Conservation (phyloP, 352 stramenopile species). For the Pythium volutum region DNA sequence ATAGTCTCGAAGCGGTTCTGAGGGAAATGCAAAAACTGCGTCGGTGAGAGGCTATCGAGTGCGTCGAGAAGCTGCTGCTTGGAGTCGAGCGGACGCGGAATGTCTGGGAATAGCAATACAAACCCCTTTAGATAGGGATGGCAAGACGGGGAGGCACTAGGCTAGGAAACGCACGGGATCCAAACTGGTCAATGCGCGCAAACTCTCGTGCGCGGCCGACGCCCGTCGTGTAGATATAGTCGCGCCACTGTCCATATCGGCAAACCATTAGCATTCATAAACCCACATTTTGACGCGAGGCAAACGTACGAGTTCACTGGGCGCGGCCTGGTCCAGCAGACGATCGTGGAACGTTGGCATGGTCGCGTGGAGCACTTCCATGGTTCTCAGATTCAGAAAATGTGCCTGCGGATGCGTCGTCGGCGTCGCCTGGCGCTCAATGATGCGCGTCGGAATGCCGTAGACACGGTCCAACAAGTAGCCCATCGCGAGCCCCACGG, state of each 20-base stretch:
- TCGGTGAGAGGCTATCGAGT: constrained; percentile 53
- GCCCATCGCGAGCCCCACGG: constrained; percentile 62
- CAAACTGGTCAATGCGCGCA: constrained; percentile 80
- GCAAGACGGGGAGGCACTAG: not conserved
- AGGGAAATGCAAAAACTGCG: constrained; percentile 82
- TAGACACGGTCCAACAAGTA: constrained; percentile 75
- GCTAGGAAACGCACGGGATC: constrained; percentile 36
- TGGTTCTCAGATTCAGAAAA: constrained; percentile 93
- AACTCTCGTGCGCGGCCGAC: constrained; percentile 64
- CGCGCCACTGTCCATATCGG: constrained; percentile 50
- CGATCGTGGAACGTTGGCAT: constrained; percentile 75
- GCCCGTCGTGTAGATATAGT: constrained; percentile 84
- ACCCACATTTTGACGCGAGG: not conserved
- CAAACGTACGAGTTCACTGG: constrained; percentile 50
- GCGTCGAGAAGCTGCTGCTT: constrained; percentile 36
- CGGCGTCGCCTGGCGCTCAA: constrained; percentile 70
- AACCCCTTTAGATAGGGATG: not conserved
- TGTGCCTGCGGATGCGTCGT: constrained; percentile 92
- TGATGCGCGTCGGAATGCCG: constrained; percentile 58
- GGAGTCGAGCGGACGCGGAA: constrained; percentile 33
- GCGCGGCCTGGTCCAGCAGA: constrained; percentile 53
- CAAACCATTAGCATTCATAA: not conserved
- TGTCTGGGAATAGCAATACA: constrained; percentile 27
- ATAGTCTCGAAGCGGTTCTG: constrained; percentile 81
- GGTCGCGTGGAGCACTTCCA: constrained; percentile 89